Evolutionary conservation across 2,329 filamentous ascomycete genomes (phyloP).

Genomic region (Cercospora janseana): DNA sequence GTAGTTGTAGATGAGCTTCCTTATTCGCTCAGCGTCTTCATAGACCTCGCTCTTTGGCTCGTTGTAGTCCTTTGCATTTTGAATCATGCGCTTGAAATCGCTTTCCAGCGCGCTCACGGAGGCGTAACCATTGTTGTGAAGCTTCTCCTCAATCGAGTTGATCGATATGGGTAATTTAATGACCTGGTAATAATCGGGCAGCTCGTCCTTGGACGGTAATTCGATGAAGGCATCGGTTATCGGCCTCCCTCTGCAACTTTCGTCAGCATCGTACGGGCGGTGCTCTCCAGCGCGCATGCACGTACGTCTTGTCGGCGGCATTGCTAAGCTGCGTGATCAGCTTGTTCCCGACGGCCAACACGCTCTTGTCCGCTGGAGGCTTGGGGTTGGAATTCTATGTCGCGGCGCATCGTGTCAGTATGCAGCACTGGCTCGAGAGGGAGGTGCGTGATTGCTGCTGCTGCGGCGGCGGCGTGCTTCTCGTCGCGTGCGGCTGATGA

Average conservation of each 20-base stretch:
- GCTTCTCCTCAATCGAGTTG: constrained; percentile 70
- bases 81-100: constrained; percentile 83
- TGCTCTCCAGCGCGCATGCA: constrained; percentile 21
- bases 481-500: constrained; percentile 29
- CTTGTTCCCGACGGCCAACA: constrained; percentile 61
- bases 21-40: constrained; percentile 80
- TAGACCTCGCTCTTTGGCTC: constrained; percentile 69
- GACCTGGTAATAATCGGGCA: constrained; percentile 73
- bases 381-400: constrained; percentile 34
- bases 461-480: constrained; percentile 15
- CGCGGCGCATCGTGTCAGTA: constrained; percentile 23
- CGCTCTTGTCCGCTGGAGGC: constrained; percentile 37
- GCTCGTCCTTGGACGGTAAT: constrained; percentile 53
- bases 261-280: constrained; percentile 6
- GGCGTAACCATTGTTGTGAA: constrained; percentile 66
- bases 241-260: constrained; percentile 59
- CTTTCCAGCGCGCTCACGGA: constrained; percentile 74
- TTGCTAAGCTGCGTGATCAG: constrained; percentile 73
- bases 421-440: constrained; percentile 4
- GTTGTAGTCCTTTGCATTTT: constrained; percentile 84
- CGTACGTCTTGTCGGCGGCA: constrained; percentile 79
- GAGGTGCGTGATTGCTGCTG: background rate
- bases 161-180: constrained; percentile 78
- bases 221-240: constrained; percentile 74
- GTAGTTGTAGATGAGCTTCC: constrained; percentile 81